Percentiles rank a stretch among this genome's conserved stretches.
These are phyloP conservation scores for Scleromitrula shiraiana DNA, from an alignment of 2,329 filamentous ascomycete genomes.

Conservation along the genomic window DNA sequence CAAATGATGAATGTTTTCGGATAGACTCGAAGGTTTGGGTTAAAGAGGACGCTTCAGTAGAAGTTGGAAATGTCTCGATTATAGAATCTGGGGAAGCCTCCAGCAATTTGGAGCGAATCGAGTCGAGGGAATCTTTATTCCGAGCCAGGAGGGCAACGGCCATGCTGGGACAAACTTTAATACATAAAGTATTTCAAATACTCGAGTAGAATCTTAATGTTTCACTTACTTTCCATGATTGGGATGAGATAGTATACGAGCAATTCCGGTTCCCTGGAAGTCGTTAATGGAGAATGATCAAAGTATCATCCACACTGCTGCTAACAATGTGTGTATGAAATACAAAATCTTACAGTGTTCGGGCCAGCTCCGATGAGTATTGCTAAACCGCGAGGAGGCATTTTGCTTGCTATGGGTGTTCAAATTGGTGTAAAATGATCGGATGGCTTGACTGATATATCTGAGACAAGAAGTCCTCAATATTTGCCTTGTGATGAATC, in stretches of 20 bases:
- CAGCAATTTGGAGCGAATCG: slow-evolving; percentile 35
- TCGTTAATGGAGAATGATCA: not conserved
- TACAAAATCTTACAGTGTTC: not conserved
- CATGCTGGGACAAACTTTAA: slow-evolving; percentile 30
- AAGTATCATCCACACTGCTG: not conserved
- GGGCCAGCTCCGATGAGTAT: not conserved
- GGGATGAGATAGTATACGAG: slow-evolving; percentile 45
- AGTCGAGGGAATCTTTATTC: slow-evolving; percentile 37
- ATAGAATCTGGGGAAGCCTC: slow-evolving; percentile 35
- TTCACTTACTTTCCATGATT: slow-evolving; percentile 38
- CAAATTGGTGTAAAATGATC: not conserved
- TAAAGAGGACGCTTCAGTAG: slow-evolving; percentile 40
- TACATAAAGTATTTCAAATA: too few relatives aligned
- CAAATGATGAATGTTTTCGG: slow-evolving; percentile 39
- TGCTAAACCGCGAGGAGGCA: not conserved
- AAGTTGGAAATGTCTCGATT: slow-evolving; percentile 44
- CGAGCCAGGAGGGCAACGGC: slow-evolving; percentile 47
- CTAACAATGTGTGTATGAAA: not conserved
- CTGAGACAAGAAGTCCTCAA: not conserved
- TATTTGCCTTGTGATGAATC: too few relatives aligned
- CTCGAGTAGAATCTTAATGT: not conserved
- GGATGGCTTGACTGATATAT: too few relatives aligned
- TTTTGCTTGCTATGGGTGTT: not conserved
- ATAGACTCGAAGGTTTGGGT: slow-evolving; percentile 42
- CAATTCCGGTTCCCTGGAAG: not conserved